Evolutionary conservation across 768 basidiomycete species (phyloP).

Genomic region (Pluteus cervinus): DNA sequence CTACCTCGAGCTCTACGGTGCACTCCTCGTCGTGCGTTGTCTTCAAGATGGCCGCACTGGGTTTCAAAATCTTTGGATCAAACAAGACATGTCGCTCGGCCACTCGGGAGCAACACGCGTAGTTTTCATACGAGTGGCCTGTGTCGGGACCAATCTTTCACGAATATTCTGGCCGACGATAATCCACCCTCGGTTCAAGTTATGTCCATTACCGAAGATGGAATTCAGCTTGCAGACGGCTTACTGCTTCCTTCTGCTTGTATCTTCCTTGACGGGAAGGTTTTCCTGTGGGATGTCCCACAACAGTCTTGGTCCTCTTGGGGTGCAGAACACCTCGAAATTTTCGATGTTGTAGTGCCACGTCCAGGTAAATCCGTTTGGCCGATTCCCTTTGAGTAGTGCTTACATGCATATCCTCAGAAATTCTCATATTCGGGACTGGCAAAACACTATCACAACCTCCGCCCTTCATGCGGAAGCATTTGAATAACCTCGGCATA

Average conservation of each 20-base stretch:
- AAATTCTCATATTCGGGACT: conserved; percentile 88
- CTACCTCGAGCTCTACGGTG: no score
- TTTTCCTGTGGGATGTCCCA: conserved; percentile 88
- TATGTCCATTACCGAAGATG: conserved; percentile 52
- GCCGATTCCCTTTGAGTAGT: background rate
- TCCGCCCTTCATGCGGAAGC: conserved; percentile 58
- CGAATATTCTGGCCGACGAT: conserved; percentile 70
- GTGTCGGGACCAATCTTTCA: no score
- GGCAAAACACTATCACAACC: conserved; percentile 66
- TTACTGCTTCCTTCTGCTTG: conserved; percentile 71
- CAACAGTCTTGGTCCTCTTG: conserved; percentile 59
- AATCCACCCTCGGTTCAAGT: conserved; percentile 69
- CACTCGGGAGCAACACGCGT: no score
- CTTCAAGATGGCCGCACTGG: no score
- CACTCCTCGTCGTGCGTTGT: no score
- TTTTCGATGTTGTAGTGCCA: conserved; percentile 80
- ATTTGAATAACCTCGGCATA: conserved; percentile 73
- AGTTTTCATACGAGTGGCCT: no score
- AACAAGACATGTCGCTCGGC: no score
- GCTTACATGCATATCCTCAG: conserved; percentile 30
- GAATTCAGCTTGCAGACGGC: conserved; percentile 73
- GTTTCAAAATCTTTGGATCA: no score
- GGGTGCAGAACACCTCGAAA: conserved; percentile 64
- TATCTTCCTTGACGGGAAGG: conserved; percentile 80
- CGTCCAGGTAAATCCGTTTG: conserved; percentile 61